Evolutionary conservation across 257 asterid species (phyloP).

Genomic region (Handroanthus guayacan): DNA sequence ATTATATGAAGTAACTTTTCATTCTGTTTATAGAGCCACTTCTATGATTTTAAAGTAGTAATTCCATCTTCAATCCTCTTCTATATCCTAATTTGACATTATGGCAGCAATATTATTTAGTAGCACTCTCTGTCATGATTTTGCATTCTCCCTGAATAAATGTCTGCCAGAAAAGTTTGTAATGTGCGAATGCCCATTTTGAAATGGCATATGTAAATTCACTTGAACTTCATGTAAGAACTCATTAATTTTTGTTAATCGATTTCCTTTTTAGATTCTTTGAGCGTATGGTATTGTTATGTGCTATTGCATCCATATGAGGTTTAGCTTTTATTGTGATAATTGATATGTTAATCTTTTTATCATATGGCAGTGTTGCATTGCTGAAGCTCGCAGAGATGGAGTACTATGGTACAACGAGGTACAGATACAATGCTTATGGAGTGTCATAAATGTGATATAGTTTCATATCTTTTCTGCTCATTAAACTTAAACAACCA

Average conservation of each 20-base stretch:
- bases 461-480: not conserved
- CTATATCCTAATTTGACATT: not conserved
- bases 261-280: not conserved
- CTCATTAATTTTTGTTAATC: not conserved
- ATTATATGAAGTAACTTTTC: not conserved
- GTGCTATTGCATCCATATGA: not conserved
- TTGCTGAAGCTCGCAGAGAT: constrained; percentile 87
- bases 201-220: not conserved
- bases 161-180: constrained; percentile 1
- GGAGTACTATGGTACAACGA: constrained; percentile 94
- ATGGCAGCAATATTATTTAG: not conserved
- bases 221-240: not conserved
- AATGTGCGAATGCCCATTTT: constrained; percentile 9
- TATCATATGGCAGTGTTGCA: constrained; percentile 65
- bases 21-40: not conserved
- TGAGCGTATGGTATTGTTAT: not conserved
- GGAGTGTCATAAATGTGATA: not conserved
- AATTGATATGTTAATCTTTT: not conserved
- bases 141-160: not conserved
- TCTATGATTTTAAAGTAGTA: not conserved
- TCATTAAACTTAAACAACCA: not conserved
- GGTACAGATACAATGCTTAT: constrained; percentile 53
- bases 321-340: constrained; percentile 1
- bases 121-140: constrained; percentile 6
- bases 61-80: not conserved